Conservation (phyloP, 2,329 filamentous ascomycete species). For the Neofusicoccum ribis region DNA sequence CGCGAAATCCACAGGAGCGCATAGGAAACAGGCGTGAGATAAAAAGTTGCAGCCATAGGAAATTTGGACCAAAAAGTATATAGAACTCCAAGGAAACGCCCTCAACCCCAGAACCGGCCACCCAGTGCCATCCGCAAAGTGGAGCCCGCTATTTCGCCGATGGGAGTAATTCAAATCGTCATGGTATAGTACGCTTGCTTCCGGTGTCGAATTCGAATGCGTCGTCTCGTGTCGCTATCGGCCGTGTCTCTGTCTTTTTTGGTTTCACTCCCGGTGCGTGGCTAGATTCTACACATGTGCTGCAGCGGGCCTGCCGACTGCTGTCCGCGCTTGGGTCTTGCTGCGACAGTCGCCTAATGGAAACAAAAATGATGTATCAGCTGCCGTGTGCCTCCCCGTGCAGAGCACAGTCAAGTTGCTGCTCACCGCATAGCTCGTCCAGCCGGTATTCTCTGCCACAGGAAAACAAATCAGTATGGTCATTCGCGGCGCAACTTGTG, state of each 20-base stretch:
- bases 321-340: slow-evolving; percentile 11
- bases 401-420: not conserved
- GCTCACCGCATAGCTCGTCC: slow-evolving; percentile 49
- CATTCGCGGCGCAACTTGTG: not conserved
- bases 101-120: slow-evolving; percentile 5
- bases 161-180: not conserved
- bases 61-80: not conserved
- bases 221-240: slow-evolving; percentile 5
- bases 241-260: slow-evolving; percentile 7
- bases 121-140: not conserved
- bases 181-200: slow-evolving; percentile 13
- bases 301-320: slow-evolving; percentile 16
- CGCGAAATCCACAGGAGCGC: not conserved
- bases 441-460: slow-evolving; percentile 42
- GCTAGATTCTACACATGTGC: slow-evolving; percentile 1
- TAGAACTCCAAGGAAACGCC: slow-evolving; percentile 12
- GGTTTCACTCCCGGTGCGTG: not conserved
- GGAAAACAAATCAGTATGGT: not conserved
- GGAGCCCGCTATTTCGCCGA: slow-evolving; percentile 1
- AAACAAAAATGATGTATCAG: not conserved
- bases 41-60: not conserved
- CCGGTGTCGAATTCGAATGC: slow-evolving; percentile 7
- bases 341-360: slow-evolving; percentile 16
- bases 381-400: not conserved
- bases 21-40: not conserved